phyloP scores from a whole-genome alignment of 1,139 yeast genomes.

The Hemisphaericaspora lyxosophila region DNA sequence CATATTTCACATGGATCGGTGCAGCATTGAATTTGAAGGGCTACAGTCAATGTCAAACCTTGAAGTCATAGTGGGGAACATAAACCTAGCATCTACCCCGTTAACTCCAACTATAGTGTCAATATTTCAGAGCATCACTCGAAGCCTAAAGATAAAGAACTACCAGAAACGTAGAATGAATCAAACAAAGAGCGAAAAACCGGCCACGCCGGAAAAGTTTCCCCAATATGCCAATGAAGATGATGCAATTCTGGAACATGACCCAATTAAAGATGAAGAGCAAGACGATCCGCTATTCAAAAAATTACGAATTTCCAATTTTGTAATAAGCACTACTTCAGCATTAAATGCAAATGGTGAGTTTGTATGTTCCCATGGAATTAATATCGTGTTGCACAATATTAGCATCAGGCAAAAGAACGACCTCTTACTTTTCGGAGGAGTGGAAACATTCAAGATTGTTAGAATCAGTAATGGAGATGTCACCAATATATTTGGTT shows the following conservation, averaged over 20 bases:
- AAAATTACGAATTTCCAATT: conserved; percentile 30
- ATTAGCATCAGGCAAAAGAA: conserved; percentile 45
- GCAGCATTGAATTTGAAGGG: conserved; percentile 51
- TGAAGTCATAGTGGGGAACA: conserved; percentile 42
- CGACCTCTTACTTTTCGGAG: conserved; percentile 46
- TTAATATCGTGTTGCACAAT: conserved; percentile 29
- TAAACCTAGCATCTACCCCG: conserved; percentile 45
- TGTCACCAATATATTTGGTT: conserved; percentile 20
- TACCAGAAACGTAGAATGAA: conserved; percentile 28
- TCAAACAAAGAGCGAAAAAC: conserved; percentile 7
- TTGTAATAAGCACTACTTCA: conserved; percentile 46
- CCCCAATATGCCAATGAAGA: conserved; percentile 32
- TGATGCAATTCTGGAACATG: conserved; percentile 16
- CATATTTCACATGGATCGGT: conserved; percentile 33
- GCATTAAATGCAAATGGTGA: conserved; percentile 40
- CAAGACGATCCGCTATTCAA: conserved; percentile 26
- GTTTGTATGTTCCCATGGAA: conserved; percentile 31
- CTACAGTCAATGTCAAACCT: conserved; percentile 48
- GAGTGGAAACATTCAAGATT: conserved; percentile 34
- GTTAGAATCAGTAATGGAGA: conserved; percentile 19
- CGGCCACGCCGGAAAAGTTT: conserved; percentile 15
- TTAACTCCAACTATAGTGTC: conserved; percentile 34
- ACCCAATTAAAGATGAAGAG: conserved; percentile 11
- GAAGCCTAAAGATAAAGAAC: conserved; percentile 30
- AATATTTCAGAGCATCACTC: conserved; percentile 32